Evolutionary conservation across 2,329 filamentous ascomycete genomes (phyloP).

Genomic region (Aspergillus texensis): DNA sequence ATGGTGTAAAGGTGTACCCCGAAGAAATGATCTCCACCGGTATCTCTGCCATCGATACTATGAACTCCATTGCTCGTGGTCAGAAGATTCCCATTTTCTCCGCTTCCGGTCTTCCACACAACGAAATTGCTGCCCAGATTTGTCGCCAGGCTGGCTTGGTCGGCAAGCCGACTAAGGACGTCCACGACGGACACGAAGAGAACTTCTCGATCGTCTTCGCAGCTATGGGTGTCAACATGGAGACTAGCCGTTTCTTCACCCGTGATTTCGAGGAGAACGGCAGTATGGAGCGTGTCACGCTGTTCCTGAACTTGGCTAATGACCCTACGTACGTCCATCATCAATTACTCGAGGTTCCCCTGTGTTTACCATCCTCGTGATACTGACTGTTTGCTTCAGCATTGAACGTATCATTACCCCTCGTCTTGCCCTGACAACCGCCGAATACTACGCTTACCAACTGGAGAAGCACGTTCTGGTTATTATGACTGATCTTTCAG

Average conservation of each 20-base stretch:
- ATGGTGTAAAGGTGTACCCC: constrained; percentile 74
- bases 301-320: constrained; percentile 99
- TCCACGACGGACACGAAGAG: constrained; percentile 95
- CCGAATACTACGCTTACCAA: constrained; percentile 99
- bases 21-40: constrained; percentile 99
- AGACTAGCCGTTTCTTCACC: constrained; percentile 97
- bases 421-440: constrained; percentile 94
- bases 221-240: constrained; percentile 99
- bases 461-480: constrained; percentile 99
- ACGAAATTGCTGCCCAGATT: constrained; percentile 98
- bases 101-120: constrained; percentile 95
- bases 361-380: background rate
- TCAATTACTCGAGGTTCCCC: background rate
- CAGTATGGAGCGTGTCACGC: constrained; percentile 91
- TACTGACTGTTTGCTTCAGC: constrained; percentile 49
- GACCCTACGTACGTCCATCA: constrained; percentile 79
- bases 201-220: constrained; percentile 99
- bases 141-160: constrained; percentile 96
- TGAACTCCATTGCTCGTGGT: constrained; percentile 96
- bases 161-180: constrained; percentile 87
- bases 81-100: constrained; percentile 99
- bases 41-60: constrained; percentile 98
- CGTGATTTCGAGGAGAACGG: constrained; percentile 99
- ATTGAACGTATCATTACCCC: constrained; percentile 99
- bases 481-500: constrained; percentile 95